Base-by-base conservation (phyloP, 1,284 basidiomycete species). In the Cystobasidium slooffiae region DNA sequence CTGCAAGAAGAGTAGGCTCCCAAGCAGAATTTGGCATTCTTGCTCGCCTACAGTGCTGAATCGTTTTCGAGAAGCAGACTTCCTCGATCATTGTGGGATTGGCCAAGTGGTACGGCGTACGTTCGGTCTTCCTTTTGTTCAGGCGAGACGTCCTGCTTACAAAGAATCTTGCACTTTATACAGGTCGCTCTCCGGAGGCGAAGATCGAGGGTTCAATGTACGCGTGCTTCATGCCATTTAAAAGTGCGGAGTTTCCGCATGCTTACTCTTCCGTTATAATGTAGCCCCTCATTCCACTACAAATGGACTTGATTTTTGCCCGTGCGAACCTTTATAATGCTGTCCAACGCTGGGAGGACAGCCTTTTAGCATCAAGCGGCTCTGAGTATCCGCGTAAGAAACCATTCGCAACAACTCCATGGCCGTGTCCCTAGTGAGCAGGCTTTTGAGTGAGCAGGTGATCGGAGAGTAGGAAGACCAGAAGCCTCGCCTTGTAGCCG, bases 141-240 rank as follows among this genome's bases (percentile, higher is more conserved):
- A 16, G 24, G 16, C 16, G n/a, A 31, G 24, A 43, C 43, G 6
- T 20, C 12, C 18, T 22, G n/a, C 61, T 22, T 49, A 63, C n/a
- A 31, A 12, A 8, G 41, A 16, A 10, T 46, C 14, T 24, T 24
- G 37, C 7, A 6, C 18, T 63, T 43, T 4, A 37, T 2, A 43
- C 39, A 55, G 49, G 64, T 53, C 64, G 64, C 64, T 66, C 64
- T 66, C 64, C 64, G 64, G 64, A 66, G 51, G 51, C 64, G 64
- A 59, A 59, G 56, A 59, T 59, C 56, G 56, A 59, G 56, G 56
- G 56, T 59, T 59, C 56, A 59, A 59, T 59, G 56, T 59, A 59
- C 14, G 56, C 56, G 39, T 59, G 56, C 39, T 39, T 31, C 56
- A 59, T 16, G 12, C 9, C 3, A 9, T 9, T 9, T 59, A 41